phyloP scores from a whole-genome alignment of 2,329 filamentous ascomycete genomes.

The Penicillium sp. region DNA sequence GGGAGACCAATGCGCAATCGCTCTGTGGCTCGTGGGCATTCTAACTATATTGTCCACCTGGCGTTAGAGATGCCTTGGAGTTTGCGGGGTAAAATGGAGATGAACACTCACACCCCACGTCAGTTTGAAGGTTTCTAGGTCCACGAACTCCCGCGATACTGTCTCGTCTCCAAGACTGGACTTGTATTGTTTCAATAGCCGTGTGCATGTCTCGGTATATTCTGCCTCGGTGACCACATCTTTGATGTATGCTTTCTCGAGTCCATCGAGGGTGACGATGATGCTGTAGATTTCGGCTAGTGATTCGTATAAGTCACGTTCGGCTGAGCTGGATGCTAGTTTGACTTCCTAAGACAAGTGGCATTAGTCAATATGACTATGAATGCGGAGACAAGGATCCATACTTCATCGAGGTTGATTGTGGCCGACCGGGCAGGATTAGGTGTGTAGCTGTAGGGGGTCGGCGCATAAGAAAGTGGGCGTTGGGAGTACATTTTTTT shows the following conservation, averaged over 20 bases:
- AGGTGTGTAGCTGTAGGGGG: conserved; percentile 87
- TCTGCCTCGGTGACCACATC: conserved; percentile 89
- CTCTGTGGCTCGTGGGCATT: conserved; percentile 91
- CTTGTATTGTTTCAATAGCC: conserved; percentile 94
- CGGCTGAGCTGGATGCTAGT: conserved; percentile 78
- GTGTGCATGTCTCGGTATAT: conserved; percentile 94
- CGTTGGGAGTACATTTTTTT: conserved; percentile 49
- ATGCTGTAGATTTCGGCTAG: conserved; percentile 98
- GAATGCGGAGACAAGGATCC: conserved; percentile 15
- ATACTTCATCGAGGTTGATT: conserved; percentile 89
- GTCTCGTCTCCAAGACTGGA: conserved; percentile 87
- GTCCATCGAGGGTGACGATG: conserved; percentile 88
- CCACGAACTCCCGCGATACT: conserved; percentile 83
- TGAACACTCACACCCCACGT: conserved; percentile 76
- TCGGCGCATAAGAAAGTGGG: conserved; percentile 78
- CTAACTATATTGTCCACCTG: conserved; percentile 60
- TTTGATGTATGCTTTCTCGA: conserved; percentile 95
- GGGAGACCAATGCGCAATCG: conserved; percentile 89
- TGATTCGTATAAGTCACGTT: conserved; percentile 92
- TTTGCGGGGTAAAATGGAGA: background rate
- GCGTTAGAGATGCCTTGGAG: conserved; percentile 1
- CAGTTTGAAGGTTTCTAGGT: conserved; percentile 85
- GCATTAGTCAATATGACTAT: conserved; percentile 19
- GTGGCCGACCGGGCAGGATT: conserved; percentile 79
- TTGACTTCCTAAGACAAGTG: conserved; percentile 73